Evolutionary conservation across 2,329 filamentous ascomycete species (phyloP).

Genomic region (Beauveria pseudobassiana): DNA sequence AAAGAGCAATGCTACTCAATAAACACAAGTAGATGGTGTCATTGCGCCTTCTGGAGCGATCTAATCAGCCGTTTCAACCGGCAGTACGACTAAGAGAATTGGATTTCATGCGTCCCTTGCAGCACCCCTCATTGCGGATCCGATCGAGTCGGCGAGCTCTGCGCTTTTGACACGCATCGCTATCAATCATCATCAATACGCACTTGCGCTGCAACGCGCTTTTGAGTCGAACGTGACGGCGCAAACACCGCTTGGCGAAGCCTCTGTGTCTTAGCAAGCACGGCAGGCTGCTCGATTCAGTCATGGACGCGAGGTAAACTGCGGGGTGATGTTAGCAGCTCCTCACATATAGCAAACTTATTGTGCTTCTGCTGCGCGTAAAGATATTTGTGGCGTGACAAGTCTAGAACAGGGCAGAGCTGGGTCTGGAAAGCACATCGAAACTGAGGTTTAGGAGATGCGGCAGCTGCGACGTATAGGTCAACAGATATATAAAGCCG

Average conservation of each 20-base stretch:
- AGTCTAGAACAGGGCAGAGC: neutral
- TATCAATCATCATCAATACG: neutral
- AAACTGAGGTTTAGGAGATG: neutral
- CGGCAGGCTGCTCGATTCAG: too few species aligned
- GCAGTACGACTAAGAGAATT: neutral
- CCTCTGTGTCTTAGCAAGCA: neutral
- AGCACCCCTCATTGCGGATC: neutral
- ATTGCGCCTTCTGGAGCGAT: too few species aligned
- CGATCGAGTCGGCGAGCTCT: neutral
- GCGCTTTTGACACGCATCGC: neutral
- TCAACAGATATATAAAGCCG: neutral
- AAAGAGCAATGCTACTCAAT: too few species aligned
- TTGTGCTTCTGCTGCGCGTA: neutral
- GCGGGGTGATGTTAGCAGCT: neutral
- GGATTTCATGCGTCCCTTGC: neutral
- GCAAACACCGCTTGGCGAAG: neutral
- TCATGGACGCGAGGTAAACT: neutral
- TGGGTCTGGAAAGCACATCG: conserved; percentile 8
- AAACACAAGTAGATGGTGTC: too few species aligned
- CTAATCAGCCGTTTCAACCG: neutral
- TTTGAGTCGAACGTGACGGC: neutral
- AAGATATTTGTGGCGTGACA: neutral
- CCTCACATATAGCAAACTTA: neutral
- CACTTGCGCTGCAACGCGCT: neutral
- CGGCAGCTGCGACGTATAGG: neutral